Evolutionary conservation across 176 grass and related monocot genomes (phyloP).

Genomic region (Leersia perrieri): DNA sequence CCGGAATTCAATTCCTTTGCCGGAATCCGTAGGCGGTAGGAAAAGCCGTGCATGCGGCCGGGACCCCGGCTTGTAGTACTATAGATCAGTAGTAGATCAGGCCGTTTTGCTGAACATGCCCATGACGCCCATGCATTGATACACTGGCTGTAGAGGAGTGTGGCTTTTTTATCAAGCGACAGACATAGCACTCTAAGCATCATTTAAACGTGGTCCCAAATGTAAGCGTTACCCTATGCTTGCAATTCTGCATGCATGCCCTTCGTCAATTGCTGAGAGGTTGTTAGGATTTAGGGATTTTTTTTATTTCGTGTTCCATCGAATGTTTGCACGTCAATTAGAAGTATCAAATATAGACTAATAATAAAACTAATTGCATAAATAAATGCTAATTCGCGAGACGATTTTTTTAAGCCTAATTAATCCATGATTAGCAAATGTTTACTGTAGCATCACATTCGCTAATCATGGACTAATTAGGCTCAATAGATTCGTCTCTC

Average conservation of each 20-base stretch:
- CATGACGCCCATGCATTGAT: conserved; percentile 1
- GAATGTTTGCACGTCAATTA: too few species aligned
- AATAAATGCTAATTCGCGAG: too few species aligned
- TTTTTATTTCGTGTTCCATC: too few species aligned
- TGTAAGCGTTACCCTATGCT: background rate
- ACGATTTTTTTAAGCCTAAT: too few species aligned
- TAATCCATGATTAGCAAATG: too few species aligned
- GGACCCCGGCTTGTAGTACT: background rate
- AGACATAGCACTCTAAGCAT: background rate
- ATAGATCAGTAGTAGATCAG: background rate
- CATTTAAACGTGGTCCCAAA: conserved; percentile 37
- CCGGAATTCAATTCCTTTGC: conserved; percentile 28
- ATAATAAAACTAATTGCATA: too few species aligned
- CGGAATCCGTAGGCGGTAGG: conserved; percentile 13
- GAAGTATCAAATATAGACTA: too few species aligned
- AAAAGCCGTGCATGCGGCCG: conserved; percentile 22
- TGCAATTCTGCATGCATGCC: background rate
- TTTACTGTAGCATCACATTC: too few species aligned
- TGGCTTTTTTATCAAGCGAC: background rate
- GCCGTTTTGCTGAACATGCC: background rate
- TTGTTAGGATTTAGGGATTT: too few species aligned
- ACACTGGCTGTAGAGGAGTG: background rate
- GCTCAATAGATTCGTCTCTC: too few species aligned
- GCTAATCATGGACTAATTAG: too few species aligned
- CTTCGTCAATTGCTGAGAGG: background rate